Percentiles rank a stretch among this genome's conserved stretches.
Evolutionary conservation across 225 moss, liverwort and hornwort genomes (phyloP).

Genomic region (Pseudoscleropodium purum): DNA sequence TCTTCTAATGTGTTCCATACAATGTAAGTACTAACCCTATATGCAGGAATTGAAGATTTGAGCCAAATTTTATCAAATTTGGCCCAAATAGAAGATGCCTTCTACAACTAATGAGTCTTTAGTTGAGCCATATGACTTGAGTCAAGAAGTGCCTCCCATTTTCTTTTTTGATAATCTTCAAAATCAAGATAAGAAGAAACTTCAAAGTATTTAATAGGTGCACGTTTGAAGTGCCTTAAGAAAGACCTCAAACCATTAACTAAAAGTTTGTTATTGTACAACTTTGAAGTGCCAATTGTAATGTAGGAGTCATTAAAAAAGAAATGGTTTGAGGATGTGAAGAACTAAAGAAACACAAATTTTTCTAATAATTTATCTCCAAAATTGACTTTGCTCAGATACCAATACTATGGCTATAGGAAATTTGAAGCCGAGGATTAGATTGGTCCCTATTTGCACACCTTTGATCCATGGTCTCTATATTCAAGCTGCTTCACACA

Average conservation of each 20-base stretch:
- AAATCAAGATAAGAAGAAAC: not conserved
- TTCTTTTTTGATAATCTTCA: no score
- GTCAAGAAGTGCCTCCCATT: no score
- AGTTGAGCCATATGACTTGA: no score
- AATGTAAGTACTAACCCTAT: no score
- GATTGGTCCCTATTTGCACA: rapidly evolving
- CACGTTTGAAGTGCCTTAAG: not conserved
- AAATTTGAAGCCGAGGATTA: not conserved
- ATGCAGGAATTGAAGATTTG: no score
- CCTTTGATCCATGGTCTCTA: not conserved
- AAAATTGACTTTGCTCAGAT: rapidly evolving
- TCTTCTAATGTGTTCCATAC: no score
- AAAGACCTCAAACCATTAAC: not conserved
- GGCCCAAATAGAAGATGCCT: no score
- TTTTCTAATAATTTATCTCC: rapidly evolving
- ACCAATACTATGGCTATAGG: not conserved
- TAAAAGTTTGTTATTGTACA: not conserved
- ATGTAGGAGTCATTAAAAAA: not conserved
- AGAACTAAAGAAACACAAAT: rapidly evolving
- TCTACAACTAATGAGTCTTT: no score
- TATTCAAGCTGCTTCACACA: no score
- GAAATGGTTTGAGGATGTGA: not conserved
- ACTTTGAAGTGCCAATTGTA: not conserved
- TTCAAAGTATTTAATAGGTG: not conserved
- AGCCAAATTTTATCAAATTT: no score